A percentile compares a stretch with the other conserved stretches of the same genome.
Conservation (phyloP, 371 early-diverging fungal species). For the Mortierella sp. region DNA sequence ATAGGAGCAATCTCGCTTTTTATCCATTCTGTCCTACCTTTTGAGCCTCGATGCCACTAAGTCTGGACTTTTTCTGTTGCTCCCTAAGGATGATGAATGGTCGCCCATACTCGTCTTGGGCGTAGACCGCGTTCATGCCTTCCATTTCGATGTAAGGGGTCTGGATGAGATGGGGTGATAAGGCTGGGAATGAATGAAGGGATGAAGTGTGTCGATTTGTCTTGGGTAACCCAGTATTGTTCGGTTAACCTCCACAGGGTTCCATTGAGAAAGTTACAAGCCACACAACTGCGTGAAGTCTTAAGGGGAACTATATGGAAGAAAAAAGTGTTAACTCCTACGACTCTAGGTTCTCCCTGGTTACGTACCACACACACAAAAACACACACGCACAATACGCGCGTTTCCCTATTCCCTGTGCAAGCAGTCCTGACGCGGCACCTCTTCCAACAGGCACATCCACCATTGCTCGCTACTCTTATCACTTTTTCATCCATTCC, state of each 20-base stretch:
- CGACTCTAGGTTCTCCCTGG: constrained; percentile 14
- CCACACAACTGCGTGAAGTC: neutral
- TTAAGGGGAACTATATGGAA: neutral
- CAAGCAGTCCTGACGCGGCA: constrained; percentile 25
- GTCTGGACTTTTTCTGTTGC: constrained; percentile 89
- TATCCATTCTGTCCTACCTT: constrained; percentile 71
- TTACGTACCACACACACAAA: constrained; percentile 8
- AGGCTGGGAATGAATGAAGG: constrained; percentile 2
- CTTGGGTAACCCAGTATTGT: neutral
- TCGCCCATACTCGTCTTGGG: constrained; percentile 95
- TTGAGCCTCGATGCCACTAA: constrained; percentile 91
- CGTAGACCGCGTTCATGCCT: constrained; percentile 70
- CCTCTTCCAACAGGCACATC: neutral
- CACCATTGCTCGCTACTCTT: neutral
- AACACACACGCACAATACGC: constrained; percentile 3
- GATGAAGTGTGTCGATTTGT: constrained; percentile 5
- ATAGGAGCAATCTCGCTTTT: neutral
- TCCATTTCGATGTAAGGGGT: constrained; percentile 34
- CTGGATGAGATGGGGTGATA: constrained; percentile 3
- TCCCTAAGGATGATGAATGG: constrained; percentile 97
- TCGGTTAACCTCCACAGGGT: constrained; percentile 3
- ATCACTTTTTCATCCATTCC: neutral
- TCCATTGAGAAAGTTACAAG: neutral
- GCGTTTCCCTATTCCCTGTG: neutral
- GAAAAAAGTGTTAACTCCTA: neutral